Conservation (phyloP, 345 rosid species). For the Dipteronia dyeriana region DNA sequence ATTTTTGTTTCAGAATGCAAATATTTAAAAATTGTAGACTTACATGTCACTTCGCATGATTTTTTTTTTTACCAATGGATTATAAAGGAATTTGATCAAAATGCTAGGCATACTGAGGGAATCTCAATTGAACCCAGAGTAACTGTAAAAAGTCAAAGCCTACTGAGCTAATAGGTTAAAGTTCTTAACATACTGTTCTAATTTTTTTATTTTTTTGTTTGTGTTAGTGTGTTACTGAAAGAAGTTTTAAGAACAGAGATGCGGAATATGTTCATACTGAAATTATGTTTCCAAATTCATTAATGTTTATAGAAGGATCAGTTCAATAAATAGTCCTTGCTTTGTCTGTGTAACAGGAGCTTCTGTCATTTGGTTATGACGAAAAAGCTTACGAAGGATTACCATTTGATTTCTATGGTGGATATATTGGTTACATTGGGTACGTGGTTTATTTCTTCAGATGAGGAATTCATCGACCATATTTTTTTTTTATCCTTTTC, state of each 20-base stretch:
- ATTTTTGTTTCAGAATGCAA: neutral
- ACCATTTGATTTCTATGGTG: constrained; percentile 92
- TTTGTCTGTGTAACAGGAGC: constrained; percentile 57
- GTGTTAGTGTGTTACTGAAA: neutral
- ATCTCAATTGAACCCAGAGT: neutral
- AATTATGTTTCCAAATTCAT: constrained; percentile 7
- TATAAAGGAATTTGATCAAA: neutral
- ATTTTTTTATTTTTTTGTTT: neutral
- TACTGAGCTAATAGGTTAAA: neutral
- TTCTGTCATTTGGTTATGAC: constrained; percentile 57
- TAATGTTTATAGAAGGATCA: neutral
- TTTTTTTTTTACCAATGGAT: neutral
- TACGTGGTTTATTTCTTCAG: constrained; percentile 37
- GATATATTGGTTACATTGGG: constrained; percentile 94
- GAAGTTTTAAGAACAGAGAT: neutral
- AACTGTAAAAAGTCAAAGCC: neutral
- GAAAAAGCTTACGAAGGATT: constrained; percentile 76
- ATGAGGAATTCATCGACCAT: constrained; percentile 14
- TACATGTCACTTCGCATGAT: neutral
- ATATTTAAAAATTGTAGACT: neutral
- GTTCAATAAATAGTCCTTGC: constrained; percentile 1
- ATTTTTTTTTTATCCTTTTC: neutral
- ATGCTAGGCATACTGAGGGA: neutral
- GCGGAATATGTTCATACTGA: neutral
- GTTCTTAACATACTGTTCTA: neutral